A percentile compares a stretch with the other conserved stretches of the same genome.
These are phyloP conservation scores for Achaetomium macrosporum DNA, from an alignment of 2,329 filamentous ascomycete genomes.

Conservation along the genomic window DNA sequence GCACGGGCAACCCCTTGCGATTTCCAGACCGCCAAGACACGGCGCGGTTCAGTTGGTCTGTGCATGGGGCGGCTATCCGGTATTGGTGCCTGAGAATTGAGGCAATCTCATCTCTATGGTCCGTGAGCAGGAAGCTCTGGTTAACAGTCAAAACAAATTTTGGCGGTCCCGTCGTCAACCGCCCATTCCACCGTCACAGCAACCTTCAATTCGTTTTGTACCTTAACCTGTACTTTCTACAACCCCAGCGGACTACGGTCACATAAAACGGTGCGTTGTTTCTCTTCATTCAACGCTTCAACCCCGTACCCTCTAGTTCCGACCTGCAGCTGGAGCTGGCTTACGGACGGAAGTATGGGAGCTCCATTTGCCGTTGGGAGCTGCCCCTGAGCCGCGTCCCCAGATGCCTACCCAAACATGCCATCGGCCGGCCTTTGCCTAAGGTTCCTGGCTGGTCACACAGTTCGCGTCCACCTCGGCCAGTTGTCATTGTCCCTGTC, in stretches of 20 bases:
- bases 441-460: too few species aligned
- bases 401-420: not conserved
- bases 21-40: not conserved
- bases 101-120: too few species aligned
- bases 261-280: conserved; percentile 15
- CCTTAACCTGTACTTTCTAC: conserved; percentile 16
- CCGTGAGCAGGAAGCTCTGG: not conserved
- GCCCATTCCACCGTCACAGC: conserved; percentile 4
- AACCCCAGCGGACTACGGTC: conserved; percentile 3
- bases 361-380: not conserved
- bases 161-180: not conserved
- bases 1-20: not conserved
- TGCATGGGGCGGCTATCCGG: too few species aligned
- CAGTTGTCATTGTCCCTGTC: too few species aligned
- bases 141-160: conserved; percentile 13
- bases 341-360: not conserved
- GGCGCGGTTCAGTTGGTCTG: too few species aligned
- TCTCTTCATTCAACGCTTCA: not conserved
- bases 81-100: too few species aligned
- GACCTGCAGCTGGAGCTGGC: not conserved
- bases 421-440: too few species aligned
- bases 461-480: too few species aligned
- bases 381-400: not conserved
- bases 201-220: conserved; percentile 19
- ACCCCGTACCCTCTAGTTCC: not conserved